These are phyloP conservation scores for Hirschioporus abietinus DNA, from an alignment of 768 basidiomycete genomes.

Conservation along the genomic window DNA sequence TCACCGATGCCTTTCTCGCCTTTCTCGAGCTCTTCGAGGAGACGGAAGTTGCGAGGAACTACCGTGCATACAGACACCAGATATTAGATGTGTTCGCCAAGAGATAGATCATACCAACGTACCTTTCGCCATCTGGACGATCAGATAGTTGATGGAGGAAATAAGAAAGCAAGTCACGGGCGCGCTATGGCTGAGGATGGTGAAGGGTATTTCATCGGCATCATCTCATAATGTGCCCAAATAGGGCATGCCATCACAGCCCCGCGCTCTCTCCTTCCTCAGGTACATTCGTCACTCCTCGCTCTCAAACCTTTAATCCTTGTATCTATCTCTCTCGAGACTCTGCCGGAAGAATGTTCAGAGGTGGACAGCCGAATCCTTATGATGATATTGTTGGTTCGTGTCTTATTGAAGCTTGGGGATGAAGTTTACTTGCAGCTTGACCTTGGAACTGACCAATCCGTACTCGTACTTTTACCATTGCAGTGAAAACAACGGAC, in stretches of 20 bases:
- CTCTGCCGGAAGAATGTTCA: conserved; percentile 55
- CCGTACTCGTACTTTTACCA: conserved; percentile 5
- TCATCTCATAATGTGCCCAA: neutral
- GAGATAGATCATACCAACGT: neutral
- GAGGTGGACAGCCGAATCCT: conserved; percentile 57
- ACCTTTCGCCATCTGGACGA: conserved; percentile 30
- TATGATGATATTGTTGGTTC: conserved; percentile 92
- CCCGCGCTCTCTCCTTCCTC: conserved; percentile 2
- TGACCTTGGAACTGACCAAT: neutral
- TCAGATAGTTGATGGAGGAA: conserved; percentile 3
- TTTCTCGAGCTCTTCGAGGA: conserved; percentile 98
- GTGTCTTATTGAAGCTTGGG: conserved; percentile 26
- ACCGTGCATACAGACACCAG: conserved; percentile 7
- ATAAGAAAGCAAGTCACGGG: neutral
- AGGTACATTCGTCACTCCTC: conserved; percentile 1
- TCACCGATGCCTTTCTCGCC: conserved; percentile 99
- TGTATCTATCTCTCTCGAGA: neutral
- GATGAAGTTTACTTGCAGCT: conserved; percentile 1
- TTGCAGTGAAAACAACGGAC: conserved; percentile 88
- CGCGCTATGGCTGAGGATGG: conserved; percentile 3
- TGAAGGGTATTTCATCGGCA: conserved; percentile 6
- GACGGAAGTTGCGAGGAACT: conserved; percentile 96
- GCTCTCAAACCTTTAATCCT: neutral
- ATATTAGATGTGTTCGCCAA: conserved; percentile 6
- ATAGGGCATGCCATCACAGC: conserved; percentile 8